Evolutionary conservation across 1,284 basidiomycete genomes (phyloP).

Genomic region (Agroathelia rolfsii): DNA sequence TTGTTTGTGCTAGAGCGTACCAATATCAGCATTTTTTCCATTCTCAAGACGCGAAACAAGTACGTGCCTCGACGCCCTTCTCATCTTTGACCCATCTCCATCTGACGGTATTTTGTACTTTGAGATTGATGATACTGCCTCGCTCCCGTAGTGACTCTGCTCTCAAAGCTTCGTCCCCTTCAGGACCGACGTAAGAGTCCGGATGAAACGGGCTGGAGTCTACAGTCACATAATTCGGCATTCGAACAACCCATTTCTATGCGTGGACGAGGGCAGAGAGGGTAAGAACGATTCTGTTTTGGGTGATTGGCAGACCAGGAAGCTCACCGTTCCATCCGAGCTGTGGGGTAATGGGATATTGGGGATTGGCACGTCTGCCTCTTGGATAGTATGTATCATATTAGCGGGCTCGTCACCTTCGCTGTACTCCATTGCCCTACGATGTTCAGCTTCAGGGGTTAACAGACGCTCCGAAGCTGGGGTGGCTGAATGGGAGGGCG

Average conservation of each 20-base stretch:
- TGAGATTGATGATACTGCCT: slow-evolving; percentile 73
- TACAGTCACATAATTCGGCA: slow-evolving; percentile 78
- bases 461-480: slow-evolving; percentile 58
- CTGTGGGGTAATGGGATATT: slow-evolving; percentile 68
- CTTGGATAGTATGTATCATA: slow-evolving; percentile 42
- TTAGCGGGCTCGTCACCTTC: slow-evolving; percentile 64
- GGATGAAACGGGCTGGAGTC: slow-evolving; percentile 77
- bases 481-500: slow-evolving; percentile 41
- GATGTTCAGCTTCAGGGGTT: slow-evolving; percentile 54
- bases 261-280: slow-evolving; percentile 6
- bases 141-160: slow-evolving; percentile 54
- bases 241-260: slow-evolving; percentile 73
- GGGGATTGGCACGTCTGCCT: slow-evolving; percentile 66
- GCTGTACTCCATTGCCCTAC: slow-evolving; percentile 69
- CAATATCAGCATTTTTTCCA: slow-evolving; percentile 3
- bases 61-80: slow-evolving; percentile 57
- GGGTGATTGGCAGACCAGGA: slow-evolving; percentile 3
- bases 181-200: slow-evolving; percentile 71
- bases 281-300: slow-evolving; percentile 4
- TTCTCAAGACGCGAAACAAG: slow-evolving; percentile 3
- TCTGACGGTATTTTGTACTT: slow-evolving; percentile 83
- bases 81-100: slow-evolving; percentile 82
- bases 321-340: slow-evolving; percentile 59
- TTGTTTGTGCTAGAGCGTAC: slow-evolving; percentile 48
- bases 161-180: slow-evolving; percentile 51